Evolutionary conservation across 306 rosid genomes (phyloP).

Genomic region (Ammopiptanthus mongolicus): DNA sequence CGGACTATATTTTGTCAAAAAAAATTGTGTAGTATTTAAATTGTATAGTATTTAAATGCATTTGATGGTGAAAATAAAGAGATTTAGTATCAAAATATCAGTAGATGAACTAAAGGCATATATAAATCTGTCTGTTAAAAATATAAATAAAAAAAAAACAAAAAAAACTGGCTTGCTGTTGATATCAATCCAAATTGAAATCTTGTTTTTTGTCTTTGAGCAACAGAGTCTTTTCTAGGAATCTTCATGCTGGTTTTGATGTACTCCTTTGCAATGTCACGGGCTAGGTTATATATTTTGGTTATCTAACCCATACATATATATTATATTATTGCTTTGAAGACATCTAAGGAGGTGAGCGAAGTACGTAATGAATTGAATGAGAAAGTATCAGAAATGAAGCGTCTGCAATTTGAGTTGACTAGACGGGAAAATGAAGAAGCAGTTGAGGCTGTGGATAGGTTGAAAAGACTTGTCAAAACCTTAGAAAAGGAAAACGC

Average conservation of each 20-base stretch:
- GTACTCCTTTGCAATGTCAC: not conserved
- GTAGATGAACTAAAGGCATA: not conserved
- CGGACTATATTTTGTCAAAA: not conserved
- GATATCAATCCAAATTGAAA: not conserved
- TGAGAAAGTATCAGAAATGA: conserved; percentile 58
- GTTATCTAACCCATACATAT: conserved; percentile 26
- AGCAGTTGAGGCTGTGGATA: conserved; percentile 33
- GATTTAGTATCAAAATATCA: not conserved
- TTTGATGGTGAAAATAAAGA: not conserved
- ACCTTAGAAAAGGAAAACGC: conserved; percentile 70
- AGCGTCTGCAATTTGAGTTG: conserved; percentile 61
- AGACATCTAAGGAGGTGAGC: conserved; percentile 53
- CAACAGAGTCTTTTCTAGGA: not conserved
- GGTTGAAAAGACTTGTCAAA: conserved; percentile 50
- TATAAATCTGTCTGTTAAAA: not conserved
- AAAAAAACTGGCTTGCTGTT: not conserved
- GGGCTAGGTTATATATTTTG: conserved; percentile 3
- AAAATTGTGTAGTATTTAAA: not conserved
- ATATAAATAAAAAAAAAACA: not conserved
- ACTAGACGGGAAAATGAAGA: conserved; percentile 41
- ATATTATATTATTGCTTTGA: conserved; percentile 26
- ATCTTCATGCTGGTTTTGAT: not conserved
- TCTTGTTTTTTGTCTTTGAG: not conserved
- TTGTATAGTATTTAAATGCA: not conserved
- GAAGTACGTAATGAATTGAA: conserved; percentile 51